These are phyloP conservation scores for Nicotiana obtusifolia DNA, from an alignment of 257 asterid genomes.

Conservation along the genomic window DNA sequence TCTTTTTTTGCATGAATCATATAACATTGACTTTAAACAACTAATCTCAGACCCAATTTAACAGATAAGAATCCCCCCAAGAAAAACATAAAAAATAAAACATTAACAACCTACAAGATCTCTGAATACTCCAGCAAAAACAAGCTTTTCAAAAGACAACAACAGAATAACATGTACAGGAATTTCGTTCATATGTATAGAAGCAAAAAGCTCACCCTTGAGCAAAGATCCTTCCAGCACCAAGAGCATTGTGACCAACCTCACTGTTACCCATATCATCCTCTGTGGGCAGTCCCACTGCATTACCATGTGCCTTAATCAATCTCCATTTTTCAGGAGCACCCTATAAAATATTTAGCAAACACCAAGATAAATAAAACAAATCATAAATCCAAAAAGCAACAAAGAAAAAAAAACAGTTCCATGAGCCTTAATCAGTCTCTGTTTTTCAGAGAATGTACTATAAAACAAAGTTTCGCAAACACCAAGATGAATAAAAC, in stretches of 20 bases:
- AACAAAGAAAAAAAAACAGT: conserved; percentile 7
- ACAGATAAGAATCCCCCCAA: neutral
- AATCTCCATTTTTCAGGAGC: conserved; percentile 95
- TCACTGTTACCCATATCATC: conserved; percentile 99
- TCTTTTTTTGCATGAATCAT: neutral
- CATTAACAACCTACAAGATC: neutral
- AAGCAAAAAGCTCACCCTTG: conserved; percentile 65
- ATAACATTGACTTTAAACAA: neutral
- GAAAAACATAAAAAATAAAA: neutral
- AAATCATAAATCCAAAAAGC: too few species aligned
- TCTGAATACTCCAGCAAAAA: neutral
- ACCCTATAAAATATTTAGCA: conserved; percentile 37
- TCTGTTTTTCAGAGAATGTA: too few species aligned
- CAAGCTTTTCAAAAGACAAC: neutral
- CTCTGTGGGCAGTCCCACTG: conserved; percentile 94
- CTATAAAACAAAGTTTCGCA: too few species aligned
- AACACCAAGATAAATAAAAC: too few species aligned
- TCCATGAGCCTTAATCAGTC: too few species aligned
- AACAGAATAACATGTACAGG: neutral
- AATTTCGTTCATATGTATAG: neutral
- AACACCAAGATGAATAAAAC: too few species aligned
- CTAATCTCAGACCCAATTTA: neutral
- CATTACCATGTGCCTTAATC: conserved; percentile 88
- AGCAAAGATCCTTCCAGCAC: conserved; percentile 95
- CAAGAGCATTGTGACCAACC: conserved; percentile 99